A percentile compares a stretch with the other conserved stretches of the same genome.
Evolutionary conservation across 75 land plant species (phyloP).

Genomic region (Sequoia sempervirens): DNA sequence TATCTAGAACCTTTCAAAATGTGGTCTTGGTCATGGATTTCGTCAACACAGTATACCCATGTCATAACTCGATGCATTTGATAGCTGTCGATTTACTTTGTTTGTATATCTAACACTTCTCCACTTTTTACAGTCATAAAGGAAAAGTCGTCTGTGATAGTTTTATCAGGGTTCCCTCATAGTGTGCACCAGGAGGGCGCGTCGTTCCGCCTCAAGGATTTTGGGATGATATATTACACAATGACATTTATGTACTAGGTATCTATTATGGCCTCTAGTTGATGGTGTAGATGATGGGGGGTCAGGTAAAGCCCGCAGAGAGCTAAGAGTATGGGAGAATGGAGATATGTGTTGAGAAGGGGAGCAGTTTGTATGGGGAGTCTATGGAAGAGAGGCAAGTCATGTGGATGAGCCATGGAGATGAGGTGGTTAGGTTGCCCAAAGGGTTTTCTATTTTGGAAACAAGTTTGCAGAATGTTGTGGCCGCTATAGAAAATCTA

Average conservation of each 20-base stretch:
- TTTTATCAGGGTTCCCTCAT: conserved; percentile 95
- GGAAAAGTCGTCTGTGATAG: conserved; percentile 55
- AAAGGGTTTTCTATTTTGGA: conserved; percentile 72
- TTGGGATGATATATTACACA: conserved; percentile 44
- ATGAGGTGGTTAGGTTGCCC: conserved; percentile 73
- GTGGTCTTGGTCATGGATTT: conserved; percentile 82
- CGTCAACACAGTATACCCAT: conserved; percentile 96
- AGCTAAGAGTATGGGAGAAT: conserved; percentile 90
- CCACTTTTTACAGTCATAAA: conserved; percentile 38
- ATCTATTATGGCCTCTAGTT: conserved; percentile 89
- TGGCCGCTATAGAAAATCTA: conserved; percentile 73
- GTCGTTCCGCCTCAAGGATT: conserved; percentile 66
- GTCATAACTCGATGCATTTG: conserved; percentile 90
- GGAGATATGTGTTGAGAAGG: conserved; percentile 41
- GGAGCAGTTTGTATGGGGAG: conserved; percentile 16
- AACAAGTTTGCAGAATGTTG: conserved; percentile 61
- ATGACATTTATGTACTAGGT: conserved; percentile 70
- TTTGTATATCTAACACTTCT: conserved; percentile 74
- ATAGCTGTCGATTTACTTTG: conserved; percentile 56
- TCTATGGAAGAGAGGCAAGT: conserved; percentile 39
- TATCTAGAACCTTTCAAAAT: background rate
- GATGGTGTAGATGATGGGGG: conserved; percentile 78
- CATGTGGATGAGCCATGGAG: conserved; percentile 99
- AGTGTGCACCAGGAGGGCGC: conserved; percentile 72
- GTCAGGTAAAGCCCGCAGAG: conserved; percentile 63